Conservation (phyloP, 305 asterid genomes). For the Ilex paraguariensis region DNA sequence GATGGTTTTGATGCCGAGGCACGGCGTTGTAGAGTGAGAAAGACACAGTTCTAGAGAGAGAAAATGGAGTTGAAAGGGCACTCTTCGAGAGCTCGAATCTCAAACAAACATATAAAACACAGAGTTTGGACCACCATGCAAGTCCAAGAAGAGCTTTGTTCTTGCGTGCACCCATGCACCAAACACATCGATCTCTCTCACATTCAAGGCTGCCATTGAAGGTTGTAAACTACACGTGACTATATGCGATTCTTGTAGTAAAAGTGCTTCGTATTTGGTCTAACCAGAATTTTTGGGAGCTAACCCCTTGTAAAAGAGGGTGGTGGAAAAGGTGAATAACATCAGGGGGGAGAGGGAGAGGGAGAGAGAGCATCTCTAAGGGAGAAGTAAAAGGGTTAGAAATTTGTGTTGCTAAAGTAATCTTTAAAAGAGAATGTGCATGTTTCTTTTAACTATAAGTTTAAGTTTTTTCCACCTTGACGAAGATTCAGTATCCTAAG, state of each 20-base stretch:
- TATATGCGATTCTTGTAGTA: too few relatives aligned
- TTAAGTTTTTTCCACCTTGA: too few relatives aligned
- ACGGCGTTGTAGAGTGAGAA: conserved; percentile 1
- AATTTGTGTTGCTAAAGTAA: too few relatives aligned
- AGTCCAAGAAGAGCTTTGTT: conserved; percentile 3
- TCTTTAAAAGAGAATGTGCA: too few relatives aligned
- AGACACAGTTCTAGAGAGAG: too few relatives aligned
- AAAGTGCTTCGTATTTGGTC: conserved; percentile 24
- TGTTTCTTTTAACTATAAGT: too few relatives aligned
- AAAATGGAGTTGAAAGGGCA: not conserved
- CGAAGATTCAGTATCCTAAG: too few relatives aligned
- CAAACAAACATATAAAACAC: conserved; percentile 3
- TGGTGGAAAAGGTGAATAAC: conserved; percentile 18
- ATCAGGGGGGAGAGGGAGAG: not conserved
- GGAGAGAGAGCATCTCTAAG: not conserved
- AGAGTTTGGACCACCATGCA: conserved; percentile 29
- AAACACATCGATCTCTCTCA: too few relatives aligned
- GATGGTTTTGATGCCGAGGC: conserved; percentile 22
- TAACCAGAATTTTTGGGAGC: conserved; percentile 34
- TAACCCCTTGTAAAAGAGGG: conserved; percentile 8
- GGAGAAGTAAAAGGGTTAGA: not conserved
- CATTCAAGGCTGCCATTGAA: too few relatives aligned
- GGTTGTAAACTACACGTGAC: too few relatives aligned
- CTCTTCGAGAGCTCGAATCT: conserved; percentile 39
- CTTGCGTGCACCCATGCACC: not conserved